Base-by-base conservation (phyloP, 176 grass and related monocot species). In the Raddia distichophylla region DNA sequence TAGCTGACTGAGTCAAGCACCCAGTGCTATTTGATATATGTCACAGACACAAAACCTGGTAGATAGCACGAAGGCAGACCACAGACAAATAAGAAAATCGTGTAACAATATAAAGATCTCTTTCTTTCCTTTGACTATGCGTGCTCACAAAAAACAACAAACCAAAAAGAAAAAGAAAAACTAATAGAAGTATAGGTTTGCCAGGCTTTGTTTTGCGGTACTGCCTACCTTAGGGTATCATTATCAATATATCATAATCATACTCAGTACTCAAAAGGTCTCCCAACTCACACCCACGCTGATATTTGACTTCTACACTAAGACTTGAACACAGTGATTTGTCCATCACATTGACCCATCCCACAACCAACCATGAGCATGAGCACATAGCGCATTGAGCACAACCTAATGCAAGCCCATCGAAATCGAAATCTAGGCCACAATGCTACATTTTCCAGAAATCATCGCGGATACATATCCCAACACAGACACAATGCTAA, bases 241-340 rank as follows among this genome's bases (percentile, higher is more conserved):
- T 43, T 10, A 55, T 40, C 37, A 40, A 40, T 40, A 11, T 33
- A 6, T 13, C 27, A 62, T 6, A 62, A 6, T 13, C 27, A 62
- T 6, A 62, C 60, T 33, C 60, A 54, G 37, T 40, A 40, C 1
- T 40, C 1, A 40, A 40, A 40, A 14, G 15, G 52, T 83, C 19
- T 67, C 27, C 27, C 27, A 27, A 27, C 0, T 27, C 60, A 58
- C 14, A 64, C 18, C 17, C 27, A 22, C 13, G 2, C 55, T 71
- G 73, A 69, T 66, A 71, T 71, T 64, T 83, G 56, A 77, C 56
- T 76, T 20, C 0, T 65, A 64, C 3, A 27, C 8, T 27, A 65
- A 56, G 71, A 83, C 35, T 55, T 13, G 47, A 27, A 50, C 56
- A 64, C 59, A 18, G 54, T 51, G 14, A 55, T 33, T 22, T 11